Percentiles rank a stretch among this genome's conserved stretches.
These are phyloP conservation scores for Quercus wislizeni DNA, from an alignment of 306 rosid genomes.

Conservation along the genomic window DNA sequence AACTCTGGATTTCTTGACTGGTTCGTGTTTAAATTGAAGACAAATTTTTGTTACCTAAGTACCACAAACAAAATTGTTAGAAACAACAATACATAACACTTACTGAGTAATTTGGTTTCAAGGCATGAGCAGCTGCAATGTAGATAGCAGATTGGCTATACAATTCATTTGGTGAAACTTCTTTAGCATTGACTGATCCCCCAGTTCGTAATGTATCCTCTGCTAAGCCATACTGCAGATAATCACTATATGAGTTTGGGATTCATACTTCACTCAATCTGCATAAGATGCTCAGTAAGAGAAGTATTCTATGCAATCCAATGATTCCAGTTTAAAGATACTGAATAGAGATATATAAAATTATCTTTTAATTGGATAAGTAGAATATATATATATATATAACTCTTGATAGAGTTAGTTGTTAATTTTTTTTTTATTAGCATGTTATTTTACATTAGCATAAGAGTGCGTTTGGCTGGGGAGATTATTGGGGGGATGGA, in stretches of 20 bases:
- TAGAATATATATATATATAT: no score
- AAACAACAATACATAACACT: conserved; percentile 23
- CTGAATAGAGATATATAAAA: neutral
- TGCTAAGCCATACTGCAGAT: conserved; percentile 89
- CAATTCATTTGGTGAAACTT: conserved; percentile 85
- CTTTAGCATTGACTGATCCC: conserved; percentile 57
- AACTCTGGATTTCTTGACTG: neutral
- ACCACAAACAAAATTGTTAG: conserved; percentile 9
- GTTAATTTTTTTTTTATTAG: no score
- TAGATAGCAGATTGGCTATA: conserved; percentile 99
- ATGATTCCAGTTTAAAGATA: neutral
- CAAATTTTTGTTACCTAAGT: neutral
- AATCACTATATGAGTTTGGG: conserved; percentile 13
- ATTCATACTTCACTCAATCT: conserved; percentile 7
- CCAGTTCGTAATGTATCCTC: conserved; percentile 98
- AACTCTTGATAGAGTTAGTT: no score
- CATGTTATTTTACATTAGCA: no score
- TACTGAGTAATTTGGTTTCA: conserved; percentile 93
- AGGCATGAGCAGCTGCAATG: conserved; percentile 98
- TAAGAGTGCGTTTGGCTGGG: no score
- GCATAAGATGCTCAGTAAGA: conserved; percentile 17
- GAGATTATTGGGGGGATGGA: no score
- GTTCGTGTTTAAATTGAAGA: neutral
- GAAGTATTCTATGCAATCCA: neutral
- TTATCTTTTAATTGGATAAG: no score